Evolutionary conservation across 805 yeast species (phyloP), one percentile per base, ranked within the genome.

Genomic region (Vanderwaltozyma polyspora): DNA sequence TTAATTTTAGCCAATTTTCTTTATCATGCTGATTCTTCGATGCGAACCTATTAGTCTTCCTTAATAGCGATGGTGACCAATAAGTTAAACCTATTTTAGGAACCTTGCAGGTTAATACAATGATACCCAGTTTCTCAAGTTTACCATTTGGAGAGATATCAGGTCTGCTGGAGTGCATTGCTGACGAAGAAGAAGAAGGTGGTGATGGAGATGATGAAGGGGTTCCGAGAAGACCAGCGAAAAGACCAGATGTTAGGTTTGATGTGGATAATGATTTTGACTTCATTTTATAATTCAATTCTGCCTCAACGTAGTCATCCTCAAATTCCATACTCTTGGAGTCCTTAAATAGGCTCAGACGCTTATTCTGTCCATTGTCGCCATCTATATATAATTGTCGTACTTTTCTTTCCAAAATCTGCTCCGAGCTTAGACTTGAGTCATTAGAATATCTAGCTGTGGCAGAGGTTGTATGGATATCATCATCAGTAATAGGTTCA

Each of bases 81-180:
- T 63, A 64, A 4, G 67, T 63, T 19, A 64, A 38, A 31, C 61
- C 55, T 27, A 48, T 54, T 29, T 54, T 48, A 14, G 67, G 66
- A 21, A 57, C 39, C 2, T 39, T 38, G 1, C 61, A 46, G 2
- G 51, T 42, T 8, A 60, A 38, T 2, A 55, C 42, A 4, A 63
- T 47, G 17, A 60, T 27, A 1, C 67, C 67, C 16, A 51, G 41
- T 29, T 47, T 49, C 13, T 30, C 15, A 7, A n/a, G 9, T 19
- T 31, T 25, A 13, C 7, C 14, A 28, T 8, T 28, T 16, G 16
- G 17, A 17, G 7, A 8, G 3, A 6, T 8, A n/a, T 29, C 32
- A 15, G 25, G 7, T 16, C 17, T 24, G 16, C 13, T 15, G 2
- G 27, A 28, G 19, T 21, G 29, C 14, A 13, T 5, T 5, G 21